Evolutionary conservation across 2,329 filamentous ascomycete genomes (phyloP).

Genomic region (Didymellaceae sp.): DNA sequence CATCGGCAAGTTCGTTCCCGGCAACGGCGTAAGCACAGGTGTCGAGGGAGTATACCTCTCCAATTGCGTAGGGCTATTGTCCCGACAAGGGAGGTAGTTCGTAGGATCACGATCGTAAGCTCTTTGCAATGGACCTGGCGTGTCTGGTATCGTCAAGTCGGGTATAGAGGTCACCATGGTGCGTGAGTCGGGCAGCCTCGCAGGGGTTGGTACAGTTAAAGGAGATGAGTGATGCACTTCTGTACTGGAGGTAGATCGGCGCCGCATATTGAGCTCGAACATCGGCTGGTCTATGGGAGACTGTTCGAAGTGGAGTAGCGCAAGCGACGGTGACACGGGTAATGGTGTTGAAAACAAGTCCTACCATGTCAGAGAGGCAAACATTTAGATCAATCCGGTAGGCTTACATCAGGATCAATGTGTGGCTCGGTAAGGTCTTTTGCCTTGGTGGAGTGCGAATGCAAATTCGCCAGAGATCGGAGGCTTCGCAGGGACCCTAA

Average conservation of each 20-base stretch:
- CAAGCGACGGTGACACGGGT: constrained; percentile 27
- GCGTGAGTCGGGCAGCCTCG: constrained; percentile 8
- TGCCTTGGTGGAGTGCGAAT: constrained; percentile 26
- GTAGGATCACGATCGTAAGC: constrained; percentile 26
- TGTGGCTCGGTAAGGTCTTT: constrained; percentile 9
- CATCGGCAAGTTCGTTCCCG: constrained; percentile 32
- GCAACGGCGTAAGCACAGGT: constrained; percentile 31
- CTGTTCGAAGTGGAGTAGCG: constrained; percentile 36
- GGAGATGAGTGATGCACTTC: constrained; percentile 38
- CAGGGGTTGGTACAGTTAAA: constrained; percentile 31
- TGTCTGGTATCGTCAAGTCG: constrained; percentile 35
- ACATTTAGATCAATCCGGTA: too few species aligned
- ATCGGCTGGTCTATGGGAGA: constrained; percentile 33
- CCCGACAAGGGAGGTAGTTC: constrained; percentile 3
- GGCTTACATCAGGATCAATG: background rate
- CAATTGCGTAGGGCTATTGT: background rate
- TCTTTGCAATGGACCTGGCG: constrained; percentile 38
- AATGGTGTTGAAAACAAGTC: background rate
- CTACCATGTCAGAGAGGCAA: constrained; percentile 1
- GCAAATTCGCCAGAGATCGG: constrained; percentile 32
- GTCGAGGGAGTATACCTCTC: constrained; percentile 1
- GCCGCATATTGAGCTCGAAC: constrained; percentile 24
- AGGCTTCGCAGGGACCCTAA: constrained; percentile 40
- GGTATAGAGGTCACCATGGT: constrained; percentile 18
- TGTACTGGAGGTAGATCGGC: constrained; percentile 12